phyloP scores from a whole-genome alignment of 2,329 filamentous ascomycete genomes.

The Hypoxylon sp. region DNA sequence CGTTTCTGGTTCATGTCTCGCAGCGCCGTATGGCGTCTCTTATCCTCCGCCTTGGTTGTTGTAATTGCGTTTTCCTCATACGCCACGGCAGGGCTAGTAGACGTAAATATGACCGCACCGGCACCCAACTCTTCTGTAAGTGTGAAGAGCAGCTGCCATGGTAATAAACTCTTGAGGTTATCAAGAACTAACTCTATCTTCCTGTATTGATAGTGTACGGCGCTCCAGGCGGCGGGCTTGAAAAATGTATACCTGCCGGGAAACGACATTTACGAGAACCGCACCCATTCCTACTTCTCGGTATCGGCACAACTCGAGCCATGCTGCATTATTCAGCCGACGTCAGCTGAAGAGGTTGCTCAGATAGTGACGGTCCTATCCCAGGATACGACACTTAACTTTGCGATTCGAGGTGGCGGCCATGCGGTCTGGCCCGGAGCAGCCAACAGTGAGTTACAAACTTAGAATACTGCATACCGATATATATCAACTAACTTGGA shows the following conservation, averaged over 20 bases:
- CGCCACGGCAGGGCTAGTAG: background rate
- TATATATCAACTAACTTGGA: background rate
- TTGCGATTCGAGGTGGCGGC: conserved; percentile 12
- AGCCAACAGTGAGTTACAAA: conserved; percentile 4
- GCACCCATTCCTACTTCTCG: conserved; percentile 24
- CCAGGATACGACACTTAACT: conserved; percentile 4
- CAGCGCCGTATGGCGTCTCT: conserved; percentile 2
- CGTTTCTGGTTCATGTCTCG: background rate
- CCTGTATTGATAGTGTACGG: conserved; percentile 4
- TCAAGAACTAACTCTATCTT: background rate
- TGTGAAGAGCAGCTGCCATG: background rate
- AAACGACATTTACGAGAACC: conserved; percentile 16
- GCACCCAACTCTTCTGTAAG: conserved; percentile 15
- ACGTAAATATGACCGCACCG: conserved; percentile 2
- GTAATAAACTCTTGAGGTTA: background rate
- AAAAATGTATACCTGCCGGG: conserved; percentile 18
- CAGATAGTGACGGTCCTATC: background rate
- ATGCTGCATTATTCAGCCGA: conserved; percentile 8
- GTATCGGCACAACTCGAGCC: conserved; percentile 44
- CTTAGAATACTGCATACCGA: background rate
- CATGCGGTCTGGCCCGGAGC: conserved; percentile 12
- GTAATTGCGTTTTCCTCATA: conserved; percentile 3
- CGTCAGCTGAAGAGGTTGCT: conserved; percentile 5
- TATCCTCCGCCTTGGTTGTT: conserved; percentile 6
- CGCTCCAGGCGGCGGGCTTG: conserved; percentile 13